These are phyloP conservation scores for Amanita muscaria DNA, from an alignment of 768 basidiomycete species.

Conservation along the genomic window DNA sequence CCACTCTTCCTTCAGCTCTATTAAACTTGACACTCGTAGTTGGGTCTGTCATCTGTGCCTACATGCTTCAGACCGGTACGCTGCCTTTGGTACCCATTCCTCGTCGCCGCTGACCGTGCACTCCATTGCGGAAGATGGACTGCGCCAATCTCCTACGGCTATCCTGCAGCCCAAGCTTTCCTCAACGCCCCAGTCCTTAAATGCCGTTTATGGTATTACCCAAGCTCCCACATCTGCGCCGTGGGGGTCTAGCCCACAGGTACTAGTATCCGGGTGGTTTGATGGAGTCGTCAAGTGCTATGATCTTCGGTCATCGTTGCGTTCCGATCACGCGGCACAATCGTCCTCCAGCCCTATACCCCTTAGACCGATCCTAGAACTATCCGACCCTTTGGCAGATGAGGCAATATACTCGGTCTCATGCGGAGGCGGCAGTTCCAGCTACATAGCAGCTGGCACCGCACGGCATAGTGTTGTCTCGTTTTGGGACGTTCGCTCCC, in stretches of 20 bases:
- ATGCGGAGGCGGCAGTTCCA: constrained; percentile 59
- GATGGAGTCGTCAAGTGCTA: constrained; percentile 67
- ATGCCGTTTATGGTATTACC: constrained; percentile 70
- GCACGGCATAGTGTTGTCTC: constrained; percentile 72
- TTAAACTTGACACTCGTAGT: constrained; percentile 43
- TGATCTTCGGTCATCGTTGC: constrained; percentile 54
- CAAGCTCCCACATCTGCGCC: constrained; percentile 51
- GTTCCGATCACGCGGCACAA: constrained; percentile 4
- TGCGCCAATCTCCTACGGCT: constrained; percentile 41
- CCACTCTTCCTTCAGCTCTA: constrained; percentile 18
- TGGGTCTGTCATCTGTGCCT: constrained; percentile 58
- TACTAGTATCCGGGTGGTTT: constrained; percentile 76
- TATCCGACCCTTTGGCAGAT: constrained; percentile 59
- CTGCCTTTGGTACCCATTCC: constrained; percentile 61
- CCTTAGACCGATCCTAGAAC: constrained; percentile 48
- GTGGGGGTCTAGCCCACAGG: constrained; percentile 63
- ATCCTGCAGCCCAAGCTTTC: constrained; percentile 31
- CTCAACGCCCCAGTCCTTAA: constrained; percentile 19
- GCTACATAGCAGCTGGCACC: constrained; percentile 66
- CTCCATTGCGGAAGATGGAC: constrained; percentile 34
- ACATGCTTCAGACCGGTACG: constrained; percentile 45
- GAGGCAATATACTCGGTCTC: constrained; percentile 74
- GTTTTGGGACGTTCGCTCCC: constrained; percentile 72
- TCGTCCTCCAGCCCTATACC: constrained; percentile 19
- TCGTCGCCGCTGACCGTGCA: constrained; percentile 51